Conservation (phyloP, 805 yeast species). For the Zygosaccharomyces gambellarensis region DNA sequence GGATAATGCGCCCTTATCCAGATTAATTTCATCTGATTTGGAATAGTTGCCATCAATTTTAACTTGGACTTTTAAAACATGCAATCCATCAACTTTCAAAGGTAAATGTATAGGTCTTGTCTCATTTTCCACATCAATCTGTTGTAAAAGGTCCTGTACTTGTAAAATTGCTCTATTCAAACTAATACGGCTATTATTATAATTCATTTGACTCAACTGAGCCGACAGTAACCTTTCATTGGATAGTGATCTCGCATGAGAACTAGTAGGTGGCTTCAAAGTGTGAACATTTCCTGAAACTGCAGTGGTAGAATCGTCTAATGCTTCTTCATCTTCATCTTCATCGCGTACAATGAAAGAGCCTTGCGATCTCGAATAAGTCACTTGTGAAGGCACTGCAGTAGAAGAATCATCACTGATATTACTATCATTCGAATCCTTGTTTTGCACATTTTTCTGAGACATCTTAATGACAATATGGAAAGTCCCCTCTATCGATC, state of each 20-base stretch:
- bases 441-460: constrained; percentile 1
- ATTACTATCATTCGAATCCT: constrained; percentile 1
- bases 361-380: constrained; percentile 16
- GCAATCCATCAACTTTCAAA: constrained; percentile 32
- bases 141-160: constrained; percentile 46
- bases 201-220: constrained; percentile 65
- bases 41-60: constrained; percentile 26
- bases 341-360: constrained; percentile 14
- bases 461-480: constrained; percentile 3
- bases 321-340: constrained; percentile 5
- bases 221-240: constrained; percentile 24
- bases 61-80: constrained; percentile 26
- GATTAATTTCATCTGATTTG: constrained; percentile 40
- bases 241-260: constrained; percentile 14
- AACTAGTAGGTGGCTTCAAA: constrained; percentile 4
- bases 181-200: constrained; percentile 64
- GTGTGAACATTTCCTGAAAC: constrained; percentile 11
- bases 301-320: constrained; percentile 13
- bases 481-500: not conserved
- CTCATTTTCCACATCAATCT: constrained; percentile 52
- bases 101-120: constrained; percentile 63
- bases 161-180: constrained; percentile 57
- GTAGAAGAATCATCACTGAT: constrained; percentile 10
- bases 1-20: constrained; percentile 67
- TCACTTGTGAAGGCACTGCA: constrained; percentile 8